Percentiles rank a stretch among this genome's conserved stretches.
phyloP scores from a whole-genome alignment of 2,329 filamentous ascomycete species.

The Botryotinia globosa region DNA sequence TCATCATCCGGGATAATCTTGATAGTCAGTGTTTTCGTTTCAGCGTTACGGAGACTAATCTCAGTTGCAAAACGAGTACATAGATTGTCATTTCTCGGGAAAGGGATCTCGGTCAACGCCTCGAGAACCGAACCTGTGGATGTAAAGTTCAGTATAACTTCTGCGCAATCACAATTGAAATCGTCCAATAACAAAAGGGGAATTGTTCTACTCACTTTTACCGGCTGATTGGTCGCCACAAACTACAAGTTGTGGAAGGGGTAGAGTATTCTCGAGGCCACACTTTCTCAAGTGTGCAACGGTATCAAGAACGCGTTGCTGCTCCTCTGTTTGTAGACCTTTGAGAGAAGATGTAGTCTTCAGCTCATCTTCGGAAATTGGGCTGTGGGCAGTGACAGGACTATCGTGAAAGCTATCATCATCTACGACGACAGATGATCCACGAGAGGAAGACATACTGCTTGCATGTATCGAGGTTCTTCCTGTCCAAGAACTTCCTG shows the following conservation, averaged over 20 bases:
- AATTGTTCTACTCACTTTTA: constrained; percentile 43
- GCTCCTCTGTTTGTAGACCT: constrained; percentile 46
- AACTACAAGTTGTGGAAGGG: constrained; percentile 60
- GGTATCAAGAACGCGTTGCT: constrained; percentile 55
- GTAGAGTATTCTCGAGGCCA: constrained; percentile 49
- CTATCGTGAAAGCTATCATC: constrained; percentile 1
- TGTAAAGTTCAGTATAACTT: not conserved
- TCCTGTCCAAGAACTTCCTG: not conserved
- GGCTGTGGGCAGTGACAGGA: not conserved
- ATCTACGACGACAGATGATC: not conserved
- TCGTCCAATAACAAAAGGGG: not conserved
- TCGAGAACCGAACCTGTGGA: constrained; percentile 53
- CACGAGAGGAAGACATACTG: constrained; percentile 1
- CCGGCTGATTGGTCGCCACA: constrained; percentile 63
- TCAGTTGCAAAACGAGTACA: constrained; percentile 57
- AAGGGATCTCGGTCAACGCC: constrained; percentile 60
- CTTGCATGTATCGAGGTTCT: not conserved
- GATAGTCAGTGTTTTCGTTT: constrained; percentile 48
- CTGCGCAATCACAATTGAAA: not conserved
- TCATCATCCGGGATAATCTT: constrained; percentile 55
- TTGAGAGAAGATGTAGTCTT: constrained; percentile 27
- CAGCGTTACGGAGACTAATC: constrained; percentile 42
- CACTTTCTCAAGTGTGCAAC: constrained; percentile 55
- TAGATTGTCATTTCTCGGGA: constrained; percentile 57
- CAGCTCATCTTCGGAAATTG: not conserved